Conservation (phyloP, 345 rosid species). For the Acer saccharum region DNA sequence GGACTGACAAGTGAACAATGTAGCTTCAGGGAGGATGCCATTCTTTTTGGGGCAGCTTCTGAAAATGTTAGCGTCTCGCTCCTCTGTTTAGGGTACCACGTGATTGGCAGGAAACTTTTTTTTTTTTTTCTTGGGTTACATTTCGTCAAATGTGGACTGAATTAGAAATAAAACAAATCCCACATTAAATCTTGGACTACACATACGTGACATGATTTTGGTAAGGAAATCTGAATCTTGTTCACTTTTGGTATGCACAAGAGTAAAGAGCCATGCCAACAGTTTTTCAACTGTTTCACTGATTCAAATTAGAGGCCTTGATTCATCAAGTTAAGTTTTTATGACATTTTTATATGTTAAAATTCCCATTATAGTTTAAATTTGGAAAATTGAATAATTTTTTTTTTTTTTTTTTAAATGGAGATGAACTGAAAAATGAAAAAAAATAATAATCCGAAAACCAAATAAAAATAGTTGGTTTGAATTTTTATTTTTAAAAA, state of each 20-base stretch:
- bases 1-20: background rate
- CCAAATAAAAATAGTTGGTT: too few species aligned
- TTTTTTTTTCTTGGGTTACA: background rate
- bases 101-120: background rate
- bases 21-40: background rate
- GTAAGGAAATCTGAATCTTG: background rate
- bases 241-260: background rate
- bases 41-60: background rate
- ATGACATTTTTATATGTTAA: too few species aligned
- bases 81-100: background rate
- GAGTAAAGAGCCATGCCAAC: too few species aligned
- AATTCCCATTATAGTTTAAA: too few species aligned
- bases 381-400: too few species aligned
- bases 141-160: background rate
- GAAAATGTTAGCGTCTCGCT: background rate
- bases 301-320: background rate
- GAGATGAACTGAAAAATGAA: too few species aligned
- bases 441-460: too few species aligned
- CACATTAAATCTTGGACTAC: background rate
- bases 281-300: background rate
- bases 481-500: too few species aligned
- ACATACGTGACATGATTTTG: background rate
- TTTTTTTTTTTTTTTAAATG: too few species aligned
- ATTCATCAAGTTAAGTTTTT: too few species aligned
- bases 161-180: background rate